Percentiles rank a stretch among this genome's conserved stretches.
These are phyloP conservation scores for Penicillium nucicola DNA, from an alignment of 495 filamentous ascomycete species.

Conservation along the genomic window DNA sequence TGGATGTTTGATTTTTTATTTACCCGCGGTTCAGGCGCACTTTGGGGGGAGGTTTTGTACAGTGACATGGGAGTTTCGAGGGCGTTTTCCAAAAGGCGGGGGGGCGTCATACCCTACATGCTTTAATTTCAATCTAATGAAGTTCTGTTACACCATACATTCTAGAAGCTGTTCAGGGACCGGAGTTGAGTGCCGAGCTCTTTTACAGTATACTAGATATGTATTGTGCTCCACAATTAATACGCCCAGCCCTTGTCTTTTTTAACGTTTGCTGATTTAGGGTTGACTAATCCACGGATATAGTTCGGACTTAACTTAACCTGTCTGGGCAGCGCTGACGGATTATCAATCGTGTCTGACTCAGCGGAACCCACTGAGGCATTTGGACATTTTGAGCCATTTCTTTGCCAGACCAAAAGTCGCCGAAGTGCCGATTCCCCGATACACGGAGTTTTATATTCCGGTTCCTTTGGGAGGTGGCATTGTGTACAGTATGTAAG, in stretches of 20 bases:
- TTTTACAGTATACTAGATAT: too few species aligned
- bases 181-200: neutral
- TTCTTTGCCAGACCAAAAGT: slow-evolving; percentile 6
- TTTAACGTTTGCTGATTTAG: too few species aligned
- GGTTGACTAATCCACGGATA: neutral
- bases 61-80: slow-evolving; percentile 18
- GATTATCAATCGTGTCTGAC: neutral
- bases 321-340: too few species aligned
- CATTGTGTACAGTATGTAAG: too few species aligned
- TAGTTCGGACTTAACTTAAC: too few species aligned
- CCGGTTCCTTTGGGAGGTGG: neutral
- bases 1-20: too few species aligned
- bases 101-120: neutral
- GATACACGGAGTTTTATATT: neutral
- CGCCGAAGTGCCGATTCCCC: slow-evolving; percentile 23
- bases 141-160: neutral
- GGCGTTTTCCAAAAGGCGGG: slow-evolving; percentile 4
- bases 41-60: slow-evolving; percentile 25
- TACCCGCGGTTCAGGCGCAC: slow-evolving; percentile 12
- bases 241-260: too few species aligned
- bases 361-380: slow-evolving; percentile 6
- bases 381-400: neutral
- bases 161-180: neutral
- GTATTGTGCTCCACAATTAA: too few species aligned
- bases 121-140: slow-evolving; percentile 1